Conservation (phyloP, 352 stramenopile genomes). For the Saprolegnia parasitica region DNA sequence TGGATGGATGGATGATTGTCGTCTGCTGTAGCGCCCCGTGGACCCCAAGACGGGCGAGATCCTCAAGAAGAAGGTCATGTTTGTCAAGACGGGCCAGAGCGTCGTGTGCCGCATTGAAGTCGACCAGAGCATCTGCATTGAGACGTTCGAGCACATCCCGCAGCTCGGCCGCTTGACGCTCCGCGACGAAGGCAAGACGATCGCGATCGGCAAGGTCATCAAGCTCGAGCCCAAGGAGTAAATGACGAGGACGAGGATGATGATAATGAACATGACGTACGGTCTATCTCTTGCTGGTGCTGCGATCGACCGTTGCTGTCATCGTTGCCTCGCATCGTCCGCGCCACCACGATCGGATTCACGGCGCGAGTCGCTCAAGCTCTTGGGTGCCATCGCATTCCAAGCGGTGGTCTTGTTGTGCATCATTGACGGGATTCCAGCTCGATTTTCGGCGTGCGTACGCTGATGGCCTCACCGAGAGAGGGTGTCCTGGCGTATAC, state of each 20-base stretch:
- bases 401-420: too few relatives aligned
- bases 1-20: constrained; percentile 32
- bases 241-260: constrained; percentile 10
- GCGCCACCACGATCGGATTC: too few relatives aligned
- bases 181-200: constrained; percentile 98
- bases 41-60: constrained; percentile 88
- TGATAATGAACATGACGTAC: too few relatives aligned
- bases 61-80: constrained; percentile 91
- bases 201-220: constrained; percentile 97
- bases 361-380: too few relatives aligned
- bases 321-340: too few relatives aligned
- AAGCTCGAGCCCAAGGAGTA: constrained; percentile 75
- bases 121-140: constrained; percentile 90
- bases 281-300: too few relatives aligned
- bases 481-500: too few relatives aligned
- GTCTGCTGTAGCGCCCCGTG: constrained; percentile 43
- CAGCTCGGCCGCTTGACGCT: constrained; percentile 97
- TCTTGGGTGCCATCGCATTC: too few relatives aligned
- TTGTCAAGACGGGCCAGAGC: constrained; percentile 93
- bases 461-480: too few relatives aligned
- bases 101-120: constrained; percentile 93
- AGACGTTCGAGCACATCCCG: constrained; percentile 92
- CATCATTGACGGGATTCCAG: too few relatives aligned
- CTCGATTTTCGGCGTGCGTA: too few relatives aligned
- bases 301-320: too few relatives aligned